Conservation (phyloP, 306 rosid species). For the Cucurbita moschata region DNA sequence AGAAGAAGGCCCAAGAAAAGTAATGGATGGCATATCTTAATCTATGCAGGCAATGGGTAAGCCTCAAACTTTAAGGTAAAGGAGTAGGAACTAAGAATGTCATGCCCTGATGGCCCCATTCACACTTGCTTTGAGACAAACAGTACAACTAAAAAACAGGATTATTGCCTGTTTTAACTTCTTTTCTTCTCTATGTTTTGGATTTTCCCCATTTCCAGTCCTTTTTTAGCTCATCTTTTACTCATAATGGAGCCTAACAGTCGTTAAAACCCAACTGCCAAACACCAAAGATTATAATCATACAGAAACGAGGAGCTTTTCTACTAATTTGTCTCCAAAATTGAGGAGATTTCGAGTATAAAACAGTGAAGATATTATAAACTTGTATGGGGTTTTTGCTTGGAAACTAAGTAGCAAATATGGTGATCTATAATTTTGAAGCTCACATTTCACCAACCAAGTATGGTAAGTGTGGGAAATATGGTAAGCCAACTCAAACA, state of each 20-base stretch:
- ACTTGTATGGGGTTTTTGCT: conserved; percentile 31
- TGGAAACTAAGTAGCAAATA: conserved; percentile 40
- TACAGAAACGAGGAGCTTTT: neutral
- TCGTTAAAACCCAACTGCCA: neutral
- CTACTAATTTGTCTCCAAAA: neutral
- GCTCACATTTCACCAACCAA: conserved; percentile 67
- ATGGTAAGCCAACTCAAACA: conserved; percentile 6
- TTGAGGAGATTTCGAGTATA: neutral
- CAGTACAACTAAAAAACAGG: conserved; percentile 40
- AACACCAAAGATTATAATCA: neutral
- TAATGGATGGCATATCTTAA: conserved; percentile 60
- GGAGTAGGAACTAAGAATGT: conserved; percentile 62
- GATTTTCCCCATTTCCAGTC: neutral
- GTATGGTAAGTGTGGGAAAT: conserved; percentile 1
- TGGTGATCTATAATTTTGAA: conserved; percentile 33
- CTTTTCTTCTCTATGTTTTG: neutral
- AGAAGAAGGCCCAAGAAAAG: neutral
- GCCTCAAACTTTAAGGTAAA: conserved; percentile 39
- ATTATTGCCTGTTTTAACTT: neutral
- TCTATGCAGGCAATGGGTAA: conserved; percentile 59
- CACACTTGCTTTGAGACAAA: conserved; percentile 46
- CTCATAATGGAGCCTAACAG: neutral
- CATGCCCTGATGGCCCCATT: conserved; percentile 39
- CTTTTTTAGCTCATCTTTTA: neutral
- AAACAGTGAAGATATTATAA: neutral